Evolutionary conservation across 306 rosid species (phyloP), one percentile per base, ranked within the genome.

Genomic region (Prunus salicina): DNA sequence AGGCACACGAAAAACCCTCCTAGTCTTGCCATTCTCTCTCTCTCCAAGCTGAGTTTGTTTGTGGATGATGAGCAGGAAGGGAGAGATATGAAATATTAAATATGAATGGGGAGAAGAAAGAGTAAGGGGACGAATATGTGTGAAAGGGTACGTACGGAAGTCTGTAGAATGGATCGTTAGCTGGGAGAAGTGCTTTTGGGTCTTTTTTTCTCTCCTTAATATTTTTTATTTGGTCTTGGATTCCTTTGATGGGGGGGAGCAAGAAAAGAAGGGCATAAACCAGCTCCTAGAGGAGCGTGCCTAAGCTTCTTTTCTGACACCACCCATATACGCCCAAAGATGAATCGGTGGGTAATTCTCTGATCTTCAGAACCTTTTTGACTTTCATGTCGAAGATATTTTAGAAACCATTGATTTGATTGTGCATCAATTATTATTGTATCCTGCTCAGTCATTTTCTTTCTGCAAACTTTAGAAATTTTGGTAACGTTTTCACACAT

Each of bases 1-100:
- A 95, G 55, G 66, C 97, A 95, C 32, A 95, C 32, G 41, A 92
- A 76, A 74, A 89, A 74, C 13, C 96, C 99, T 64, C 38, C 84
- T 34, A 81, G 58, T 80, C 82, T 88, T 27, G 75, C 90, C 99
- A 95, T 95, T 80, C 60, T 75, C 43, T 38, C 43, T 38, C 32
- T 32, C 24, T 77, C 45, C 53, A 43, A 77, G 50, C 11, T 47
- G 38, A 61, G 25, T 49, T 50, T 81, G 51, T 28, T 73, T 80
- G 55, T 41, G 43, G 71, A 65, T 46, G 43, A 52, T 38, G 8
- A 13, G 64, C 38, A 34, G 80, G 61, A 56, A 66, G 51, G 60
- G 71, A 25, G 38, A 2, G 27, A 13, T 32, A 62, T 57, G 50
- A 2, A 32, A 13, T 43, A 62, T 57, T 45, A 64, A 75, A 10